phyloP scores from a whole-genome alignment of 1,284 basidiomycete species.

The Melanopsichium pennsylvanicum region DNA sequence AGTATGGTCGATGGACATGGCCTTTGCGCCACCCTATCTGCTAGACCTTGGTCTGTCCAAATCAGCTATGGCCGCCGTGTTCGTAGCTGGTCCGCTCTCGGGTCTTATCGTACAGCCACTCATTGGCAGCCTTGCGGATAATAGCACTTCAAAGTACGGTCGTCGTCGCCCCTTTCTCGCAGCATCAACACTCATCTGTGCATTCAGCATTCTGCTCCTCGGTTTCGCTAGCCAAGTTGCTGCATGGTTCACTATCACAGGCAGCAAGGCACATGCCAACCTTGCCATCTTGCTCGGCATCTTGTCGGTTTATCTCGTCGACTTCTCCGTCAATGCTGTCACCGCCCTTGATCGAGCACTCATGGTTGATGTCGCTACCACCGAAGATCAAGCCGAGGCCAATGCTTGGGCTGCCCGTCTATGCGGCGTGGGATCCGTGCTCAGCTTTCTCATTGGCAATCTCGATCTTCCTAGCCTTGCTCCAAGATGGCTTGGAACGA shows the following conservation, averaged over 20 bases:
- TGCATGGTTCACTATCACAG: constrained; percentile 12
- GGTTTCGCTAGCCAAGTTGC: constrained; percentile 63
- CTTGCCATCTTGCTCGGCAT: constrained; percentile 82
- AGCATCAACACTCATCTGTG: constrained; percentile 53
- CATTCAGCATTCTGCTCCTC: constrained; percentile 60
- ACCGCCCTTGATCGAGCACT: constrained; percentile 84
- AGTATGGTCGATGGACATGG: constrained; percentile 64
- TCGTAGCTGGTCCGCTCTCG: constrained; percentile 59
- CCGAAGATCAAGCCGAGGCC: constrained; percentile 79
- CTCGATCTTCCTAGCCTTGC: constrained; percentile 44
- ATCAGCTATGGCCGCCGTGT: constrained; percentile 54
- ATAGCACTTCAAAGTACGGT: constrained; percentile 63
- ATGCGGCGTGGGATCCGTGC: constrained; percentile 64
- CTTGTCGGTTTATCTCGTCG: constrained; percentile 84
- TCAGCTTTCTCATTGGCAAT: constrained; percentile 61
- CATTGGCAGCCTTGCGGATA: constrained; percentile 64
- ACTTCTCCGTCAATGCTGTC: constrained; percentile 91
- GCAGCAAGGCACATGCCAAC: constrained; percentile 17
- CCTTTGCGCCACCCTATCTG: constrained; percentile 58
- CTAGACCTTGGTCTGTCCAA: constrained; percentile 59
- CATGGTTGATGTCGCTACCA: constrained; percentile 73
- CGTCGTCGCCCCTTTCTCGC: constrained; percentile 66
- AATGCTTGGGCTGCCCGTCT: constrained; percentile 96
- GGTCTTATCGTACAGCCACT: constrained; percentile 66
- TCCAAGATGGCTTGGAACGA: constrained; percentile 30